Percentiles rank a stretch among this genome's conserved stretches.
These are phyloP conservation scores for Phytopythium litorale DNA, from an alignment of 352 stramenopile species.

Conservation along the genomic window DNA sequence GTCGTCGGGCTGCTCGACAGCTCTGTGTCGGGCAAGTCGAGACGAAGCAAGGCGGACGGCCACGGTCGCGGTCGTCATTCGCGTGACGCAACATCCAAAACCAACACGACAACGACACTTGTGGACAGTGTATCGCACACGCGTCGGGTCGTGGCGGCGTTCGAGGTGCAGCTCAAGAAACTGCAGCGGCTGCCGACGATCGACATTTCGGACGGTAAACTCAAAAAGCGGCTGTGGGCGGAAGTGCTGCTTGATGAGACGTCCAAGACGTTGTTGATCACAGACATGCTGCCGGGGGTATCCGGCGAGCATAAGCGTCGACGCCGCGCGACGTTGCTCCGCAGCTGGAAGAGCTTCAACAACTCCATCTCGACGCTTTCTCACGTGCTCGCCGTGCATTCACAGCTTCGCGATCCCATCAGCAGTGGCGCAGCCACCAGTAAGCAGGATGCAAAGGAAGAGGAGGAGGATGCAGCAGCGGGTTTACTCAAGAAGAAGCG, in stretches of 20 bases:
- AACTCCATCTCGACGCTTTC: conserved; percentile 65
- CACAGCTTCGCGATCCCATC: neutral
- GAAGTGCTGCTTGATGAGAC: conserved; percentile 77
- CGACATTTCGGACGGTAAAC: conserved; percentile 59
- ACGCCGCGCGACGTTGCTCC: conserved; percentile 58
- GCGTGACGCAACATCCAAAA: neutral
- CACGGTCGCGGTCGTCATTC: neutral
- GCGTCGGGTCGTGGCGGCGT: conserved; percentile 51
- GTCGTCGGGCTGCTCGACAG: conserved; percentile 24
- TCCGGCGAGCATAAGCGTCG: conserved; percentile 70
- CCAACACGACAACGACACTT: neutral
- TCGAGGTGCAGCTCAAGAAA: conserved; percentile 80
- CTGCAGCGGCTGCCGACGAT: conserved; percentile 77
- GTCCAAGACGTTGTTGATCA: conserved; percentile 77
- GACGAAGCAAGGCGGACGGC: conserved; percentile 2
- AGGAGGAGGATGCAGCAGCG: conserved; percentile 15
- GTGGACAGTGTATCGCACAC: conserved; percentile 9
- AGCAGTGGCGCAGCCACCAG: neutral
- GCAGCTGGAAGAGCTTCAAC: conserved; percentile 80
- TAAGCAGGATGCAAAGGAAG: conserved; percentile 2
- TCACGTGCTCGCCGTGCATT: conserved; percentile 29
- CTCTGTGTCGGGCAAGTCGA: neutral
- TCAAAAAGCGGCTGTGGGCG: conserved; percentile 65
- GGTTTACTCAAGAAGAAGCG: conserved; percentile 45
- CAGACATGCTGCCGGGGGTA: conserved; percentile 70